Base-by-base conservation (phyloP, 192 early-diverging fungal genomes). In the Entrophospora sp. region DNA sequence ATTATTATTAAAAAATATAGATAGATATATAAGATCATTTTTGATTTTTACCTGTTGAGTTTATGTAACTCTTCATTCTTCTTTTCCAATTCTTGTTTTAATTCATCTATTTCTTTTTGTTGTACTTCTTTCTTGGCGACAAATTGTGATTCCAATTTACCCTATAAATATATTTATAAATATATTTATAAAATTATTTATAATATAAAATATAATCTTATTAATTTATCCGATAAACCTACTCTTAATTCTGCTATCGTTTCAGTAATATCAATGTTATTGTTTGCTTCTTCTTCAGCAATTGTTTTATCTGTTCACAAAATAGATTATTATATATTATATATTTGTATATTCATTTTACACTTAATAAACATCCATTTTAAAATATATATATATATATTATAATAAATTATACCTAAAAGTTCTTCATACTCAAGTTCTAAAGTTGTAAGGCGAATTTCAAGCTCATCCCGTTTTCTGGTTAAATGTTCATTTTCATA, bases 401-500 rank as follows among this genome's bases (percentile, higher is more conserved):
- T 30, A 16, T 25, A 30, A 28, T 32, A 46, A 38, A 42, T 49
- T 10, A 46, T 73, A 56, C 83, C 83, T 53, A 94, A 67, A 44
- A 94, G 72, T 64, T 94, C 87, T 61, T 91, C 88, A 69, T 91
- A 92, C 69, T 94, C 92, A 12, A 78, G 59, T 72, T 94, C 90
- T 28, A 92, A 71, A 1, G 76, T 71, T n/a, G 74, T 74, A 20
- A 91, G 72, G 61, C 85, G 85, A 61, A 71, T 73, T 67, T 92
- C 89, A 16, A 91, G 73, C 6, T 89, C 87, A 62, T 80, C 75
- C 32, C 82, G 81, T 71, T 84, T 85, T 53, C 73, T 70, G 34
- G 75, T 75, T 49, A 90, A 66, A 7, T 69, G 40, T 3, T 70
- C 72, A 27, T 86, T 84, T 43, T 91, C 87, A 27, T 77, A 73